Base-by-base conservation (phyloP, 345 rosid genomes). In the Rhizophora mangle region DNA sequence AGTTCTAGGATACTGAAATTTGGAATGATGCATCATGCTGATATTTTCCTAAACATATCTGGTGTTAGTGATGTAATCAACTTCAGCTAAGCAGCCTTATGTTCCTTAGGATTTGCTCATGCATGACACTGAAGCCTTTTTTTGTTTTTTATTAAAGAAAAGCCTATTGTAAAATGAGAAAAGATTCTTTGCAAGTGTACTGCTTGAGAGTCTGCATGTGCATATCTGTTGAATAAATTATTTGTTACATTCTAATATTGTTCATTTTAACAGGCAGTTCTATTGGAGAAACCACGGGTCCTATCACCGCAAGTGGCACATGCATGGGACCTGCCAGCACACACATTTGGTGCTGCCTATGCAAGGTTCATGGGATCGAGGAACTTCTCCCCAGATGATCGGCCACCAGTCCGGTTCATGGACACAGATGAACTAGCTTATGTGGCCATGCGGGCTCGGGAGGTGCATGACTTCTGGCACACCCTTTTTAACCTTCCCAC, bases 281-380 rank as follows among this genome's bases (percentile, higher is more conserved):
- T 88, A 39, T 68, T 84, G 69, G 92, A 88, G 8, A 82, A 80
- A 51, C 96, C 93, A 13, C 88, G 87, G 39, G 91, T 88, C n/a
- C 68, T 88, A 61, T 86, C 87, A 9, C 66, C 83, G 32, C 78
- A 86, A 37, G 92, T 90, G 53, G 84, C 80, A 2, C 85, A 85
- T 52, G 92, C 93, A 32, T 88, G 92, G 96, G 96, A 90, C 73
- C 61, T 88, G 51, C 93, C 93, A 24, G 72, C 71, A 3, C 86
- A 84, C 69, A 85, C 92, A 64, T 88, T 90, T 74, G 96, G 96
- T 69, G 94, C 92, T 73, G 89, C 96, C 2, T 90, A 88, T 68
- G 96, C 94, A 26, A 86, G 68, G 70, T 88, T 90, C 85, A 85
- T 86, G 94, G 96, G 94, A 68, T 88, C 96, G n/a, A 80, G 92